Conservation (phyloP, 2,329 filamentous ascomycete species). For the Cytospora paraplurivora region DNA sequence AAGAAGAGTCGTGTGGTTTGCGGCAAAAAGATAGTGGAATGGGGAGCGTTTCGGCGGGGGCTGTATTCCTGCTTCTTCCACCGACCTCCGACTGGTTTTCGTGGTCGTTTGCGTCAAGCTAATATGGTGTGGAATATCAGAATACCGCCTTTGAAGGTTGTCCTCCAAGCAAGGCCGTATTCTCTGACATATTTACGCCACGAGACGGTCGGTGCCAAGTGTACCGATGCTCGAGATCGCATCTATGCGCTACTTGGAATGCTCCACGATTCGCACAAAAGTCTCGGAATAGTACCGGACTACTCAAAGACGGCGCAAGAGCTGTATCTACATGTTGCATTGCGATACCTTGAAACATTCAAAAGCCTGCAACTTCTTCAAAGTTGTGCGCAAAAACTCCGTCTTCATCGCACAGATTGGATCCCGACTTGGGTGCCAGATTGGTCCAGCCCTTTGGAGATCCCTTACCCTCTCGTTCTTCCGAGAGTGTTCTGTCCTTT, state of each 20-base stretch:
- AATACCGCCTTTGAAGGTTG: no score
- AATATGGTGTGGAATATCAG: no score
- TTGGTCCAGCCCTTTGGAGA: neutral
- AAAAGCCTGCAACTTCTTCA: neutral
- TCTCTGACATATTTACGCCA: no score
- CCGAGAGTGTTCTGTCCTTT: neutral
- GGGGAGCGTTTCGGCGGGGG: neutral
- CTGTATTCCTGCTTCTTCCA: neutral
- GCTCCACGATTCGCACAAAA: neutral
- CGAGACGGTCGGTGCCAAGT: neutral
- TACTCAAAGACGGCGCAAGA: neutral
- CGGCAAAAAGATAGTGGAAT: neutral
- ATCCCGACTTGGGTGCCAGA: neutral
- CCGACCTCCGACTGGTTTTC: neutral
- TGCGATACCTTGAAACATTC: neutral
- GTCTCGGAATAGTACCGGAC: neutral
- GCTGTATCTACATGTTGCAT: neutral
- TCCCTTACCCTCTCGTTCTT: neutral
- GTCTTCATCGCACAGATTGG: no score
- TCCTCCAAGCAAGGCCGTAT: no score
- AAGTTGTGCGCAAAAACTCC: no score
- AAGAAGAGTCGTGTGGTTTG: neutral
- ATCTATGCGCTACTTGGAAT: conserved; percentile 8
- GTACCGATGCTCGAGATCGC: conserved; percentile 5
- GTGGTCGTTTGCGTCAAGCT: no score